Conservation (phyloP, 441 rosid genomes). For the Melastoma candidum region DNA sequence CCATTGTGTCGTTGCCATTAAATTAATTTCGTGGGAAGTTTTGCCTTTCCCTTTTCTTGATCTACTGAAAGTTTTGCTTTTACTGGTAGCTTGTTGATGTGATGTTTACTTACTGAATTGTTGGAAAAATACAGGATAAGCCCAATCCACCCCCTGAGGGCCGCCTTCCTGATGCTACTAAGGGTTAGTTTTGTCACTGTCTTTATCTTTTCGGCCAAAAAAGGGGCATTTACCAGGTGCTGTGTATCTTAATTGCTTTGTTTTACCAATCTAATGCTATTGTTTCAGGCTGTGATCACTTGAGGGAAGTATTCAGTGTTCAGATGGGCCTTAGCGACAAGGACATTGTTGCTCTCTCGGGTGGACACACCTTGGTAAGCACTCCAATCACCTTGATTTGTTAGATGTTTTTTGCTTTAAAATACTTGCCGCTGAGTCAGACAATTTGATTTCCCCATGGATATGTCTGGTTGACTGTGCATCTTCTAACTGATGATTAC, state of each 20-base stretch:
- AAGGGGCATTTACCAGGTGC: neutral
- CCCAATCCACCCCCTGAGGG: slow-evolving; percentile 87
- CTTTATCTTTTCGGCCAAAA: neutral
- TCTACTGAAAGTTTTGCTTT: no score
- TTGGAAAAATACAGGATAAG: slow-evolving; percentile 56
- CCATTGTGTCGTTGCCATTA: no score
- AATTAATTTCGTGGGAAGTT: no score
- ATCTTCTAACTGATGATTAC: no score
- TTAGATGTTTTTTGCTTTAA: no score
- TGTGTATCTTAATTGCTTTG: no score
- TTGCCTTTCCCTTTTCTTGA: no score
- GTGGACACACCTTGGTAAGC: slow-evolving; percentile 85
- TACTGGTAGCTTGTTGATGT: no score
- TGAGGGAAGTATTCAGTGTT: slow-evolving; percentile 53
- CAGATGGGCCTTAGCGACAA: slow-evolving; percentile 86
- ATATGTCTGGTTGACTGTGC: no score
- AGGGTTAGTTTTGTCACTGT: slow-evolving; percentile 36
- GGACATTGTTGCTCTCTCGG: slow-evolving; percentile 90
- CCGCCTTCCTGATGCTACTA: slow-evolving; percentile 83
- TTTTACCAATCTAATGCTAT: neutral
- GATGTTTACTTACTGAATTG: no score
- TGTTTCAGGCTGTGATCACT: slow-evolving; percentile 54
- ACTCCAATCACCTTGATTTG: neutral
- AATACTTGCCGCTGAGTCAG: no score
- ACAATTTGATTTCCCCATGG: no score